Evolutionary conservation across 495 filamentous ascomycete genomes (phyloP).

Genomic region (Penicillium parvum): DNA sequence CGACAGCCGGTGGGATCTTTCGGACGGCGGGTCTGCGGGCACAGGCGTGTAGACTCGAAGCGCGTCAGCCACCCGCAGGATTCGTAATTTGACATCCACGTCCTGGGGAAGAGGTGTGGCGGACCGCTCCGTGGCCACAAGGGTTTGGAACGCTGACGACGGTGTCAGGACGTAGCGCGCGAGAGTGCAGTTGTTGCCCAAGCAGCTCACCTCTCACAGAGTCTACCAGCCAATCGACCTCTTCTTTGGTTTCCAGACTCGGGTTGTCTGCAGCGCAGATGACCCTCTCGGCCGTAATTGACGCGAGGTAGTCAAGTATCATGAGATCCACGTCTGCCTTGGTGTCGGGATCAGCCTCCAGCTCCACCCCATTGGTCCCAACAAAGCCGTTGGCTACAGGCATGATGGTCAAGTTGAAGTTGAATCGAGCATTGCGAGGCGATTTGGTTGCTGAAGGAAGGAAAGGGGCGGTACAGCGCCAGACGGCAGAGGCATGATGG

Average conservation of each 20-base stretch:
- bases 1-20: slow-evolving; percentile 22
- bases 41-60: slow-evolving; percentile 10
- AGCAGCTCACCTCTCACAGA: slow-evolving; percentile 20
- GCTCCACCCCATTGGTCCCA: background rate
- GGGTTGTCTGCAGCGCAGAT: slow-evolving; percentile 10
- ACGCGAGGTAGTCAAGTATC: slow-evolving; percentile 54
- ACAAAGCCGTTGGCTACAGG: background rate
- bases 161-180: background rate
- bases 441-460: background rate
- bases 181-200: no score
- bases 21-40: background rate
- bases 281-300: slow-evolving; percentile 34
- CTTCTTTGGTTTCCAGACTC: slow-evolving; percentile 5
- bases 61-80: slow-evolving; percentile 16
- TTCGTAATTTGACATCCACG: slow-evolving; percentile 24
- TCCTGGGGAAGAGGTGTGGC: slow-evolving; percentile 17
- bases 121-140: background rate
- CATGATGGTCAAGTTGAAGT: no score
- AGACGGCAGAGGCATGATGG: no score
- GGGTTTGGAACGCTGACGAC: background rate
- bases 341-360: slow-evolving; percentile 18
- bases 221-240: slow-evolving; percentile 21
- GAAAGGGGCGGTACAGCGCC: no score
- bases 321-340: slow-evolving; percentile 43
- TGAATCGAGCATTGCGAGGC: no score